Base-by-base conservation (phyloP, 1,284 basidiomycete genomes). In the Anthracocystis panici-leucophaei region DNA sequence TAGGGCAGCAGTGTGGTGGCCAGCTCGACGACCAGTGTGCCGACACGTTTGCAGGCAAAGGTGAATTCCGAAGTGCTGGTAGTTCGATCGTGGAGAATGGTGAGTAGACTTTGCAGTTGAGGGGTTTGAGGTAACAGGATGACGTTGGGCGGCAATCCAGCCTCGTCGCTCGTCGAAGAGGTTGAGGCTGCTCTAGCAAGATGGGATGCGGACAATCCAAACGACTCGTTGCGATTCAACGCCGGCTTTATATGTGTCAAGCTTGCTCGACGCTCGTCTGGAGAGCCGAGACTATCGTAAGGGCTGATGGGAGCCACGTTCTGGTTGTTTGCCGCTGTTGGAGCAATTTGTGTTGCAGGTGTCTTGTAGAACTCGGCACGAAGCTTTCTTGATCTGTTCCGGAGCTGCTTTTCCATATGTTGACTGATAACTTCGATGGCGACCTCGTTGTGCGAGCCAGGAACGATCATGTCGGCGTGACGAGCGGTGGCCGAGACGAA, bases 391-490 rank as follows among this genome's bases (percentile, higher is more conserved):
- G 75, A 72, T 20, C 78, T 40, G 52, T 56, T 63, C 29, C 65
- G 51, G 25, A 98, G 89, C 85, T 97, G 92, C 49, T 91, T 89
- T 54, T 91, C 90, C 70, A 98, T 91, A 83, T 98, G 96, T 1
- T 93, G 94, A 23, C 92, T 91, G 61, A 99, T 94, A 21, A 99
- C 88, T 59, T 97, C 94, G 66, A 97, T 95, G 5, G 96, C 95
- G 0, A 88, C 84, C 55, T 80, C 62, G 57, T 83, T 82, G 54
- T 81, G 79, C 46, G 76, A 67, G 0, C 82, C 82, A 6, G 82
- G 82, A 11, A 84, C 82, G 49, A 84, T 83, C 66, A 84, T 81
- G 82, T 98, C 94, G 4, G 95, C 95, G 83, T 92, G 89, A 42
- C 91, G 89, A 14, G 93, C 90, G 2, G 93, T 93, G 0, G 95